These are phyloP conservation scores for Westerdykella sp. DNA, from an alignment of 2,329 filamentous ascomycete genomes.

Conservation along the genomic window DNA sequence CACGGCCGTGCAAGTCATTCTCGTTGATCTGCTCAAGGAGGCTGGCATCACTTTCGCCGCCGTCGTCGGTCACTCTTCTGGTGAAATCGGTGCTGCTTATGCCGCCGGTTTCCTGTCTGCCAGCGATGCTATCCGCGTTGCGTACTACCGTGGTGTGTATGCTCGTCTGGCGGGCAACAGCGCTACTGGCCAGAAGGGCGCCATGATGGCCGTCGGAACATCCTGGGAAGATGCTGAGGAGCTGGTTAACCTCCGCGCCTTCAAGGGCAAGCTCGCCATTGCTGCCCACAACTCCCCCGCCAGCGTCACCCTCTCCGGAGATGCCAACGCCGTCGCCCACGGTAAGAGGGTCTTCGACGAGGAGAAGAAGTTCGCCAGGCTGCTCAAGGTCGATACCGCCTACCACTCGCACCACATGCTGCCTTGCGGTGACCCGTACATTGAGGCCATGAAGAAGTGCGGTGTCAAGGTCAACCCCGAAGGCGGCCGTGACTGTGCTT, in stretches of 20 bases:
- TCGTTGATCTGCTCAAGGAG: conserved; percentile 24
- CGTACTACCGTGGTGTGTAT: conserved; percentile 18
- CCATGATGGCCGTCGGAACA: conserved; percentile 30
- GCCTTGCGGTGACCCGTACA: conserved; percentile 8
- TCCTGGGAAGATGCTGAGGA: conserved; percentile 5
- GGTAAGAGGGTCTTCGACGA: conserved; percentile 4
- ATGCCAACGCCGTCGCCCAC: conserved; percentile 7
- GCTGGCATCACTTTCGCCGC: conserved; percentile 24
- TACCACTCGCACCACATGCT: conserved; percentile 16
- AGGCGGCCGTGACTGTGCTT: background rate
- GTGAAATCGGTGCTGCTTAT: conserved; percentile 39
- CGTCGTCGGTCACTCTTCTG: conserved; percentile 39
- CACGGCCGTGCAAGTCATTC: conserved; percentile 33
- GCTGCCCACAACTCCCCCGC: conserved; percentile 18
- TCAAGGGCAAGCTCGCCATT: conserved; percentile 13
- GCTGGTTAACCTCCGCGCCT: background rate
- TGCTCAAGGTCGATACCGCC: conserved; percentile 11
- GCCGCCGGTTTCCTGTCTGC: conserved; percentile 17
- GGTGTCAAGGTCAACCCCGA: background rate
- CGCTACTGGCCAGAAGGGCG: conserved; percentile 12
- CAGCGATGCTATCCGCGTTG: conserved; percentile 13
- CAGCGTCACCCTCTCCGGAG: conserved; percentile 15
- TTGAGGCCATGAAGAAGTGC: conserved; percentile 3
- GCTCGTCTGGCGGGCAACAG: conserved; percentile 1
- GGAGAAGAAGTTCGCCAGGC: conserved; percentile 6